phyloP scores from a whole-genome alignment of 495 filamentous ascomycete species.

The Aspergillus sclerotiicarbonarius region DNA sequence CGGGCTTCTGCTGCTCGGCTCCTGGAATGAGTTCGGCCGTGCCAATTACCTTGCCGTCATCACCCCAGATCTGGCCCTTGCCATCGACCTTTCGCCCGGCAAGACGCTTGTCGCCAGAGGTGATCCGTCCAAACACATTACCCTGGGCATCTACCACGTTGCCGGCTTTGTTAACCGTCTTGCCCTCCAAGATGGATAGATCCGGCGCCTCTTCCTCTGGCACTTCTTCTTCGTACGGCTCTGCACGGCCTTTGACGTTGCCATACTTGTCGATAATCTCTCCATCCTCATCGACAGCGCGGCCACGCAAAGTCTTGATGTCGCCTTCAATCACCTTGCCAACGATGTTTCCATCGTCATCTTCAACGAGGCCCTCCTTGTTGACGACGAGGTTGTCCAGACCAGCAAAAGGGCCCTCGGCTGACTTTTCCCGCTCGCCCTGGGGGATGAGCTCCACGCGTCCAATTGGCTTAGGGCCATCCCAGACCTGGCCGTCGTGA shows the following conservation, averaged over 20 bases:
- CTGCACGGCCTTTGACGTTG: slow-evolving; percentile 52
- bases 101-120: slow-evolving; percentile 70
- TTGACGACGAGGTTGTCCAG: slow-evolving; percentile 71
- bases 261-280: slow-evolving; percentile 82
- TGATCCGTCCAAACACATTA: slow-evolving; percentile 71
- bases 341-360: slow-evolving; percentile 76
- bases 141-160: slow-evolving; percentile 77
- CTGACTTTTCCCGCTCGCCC: slow-evolving; percentile 57
- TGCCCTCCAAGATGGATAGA: slow-evolving; percentile 70
- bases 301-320: slow-evolving; percentile 65
- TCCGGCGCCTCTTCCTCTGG: slow-evolving; percentile 33
- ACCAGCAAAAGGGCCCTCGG: slow-evolving; percentile 80
- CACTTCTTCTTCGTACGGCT: slow-evolving; percentile 24
- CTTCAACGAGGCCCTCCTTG: slow-evolving; percentile 77
- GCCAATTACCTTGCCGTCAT: slow-evolving; percentile 76
- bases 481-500: slow-evolving; percentile 78
- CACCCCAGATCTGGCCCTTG: slow-evolving; percentile 77
- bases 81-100: slow-evolving; percentile 80
- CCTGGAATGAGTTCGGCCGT: slow-evolving; percentile 76
- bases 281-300: slow-evolving; percentile 81
- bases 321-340: slow-evolving; percentile 76
- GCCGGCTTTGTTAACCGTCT: slow-evolving; percentile 81
- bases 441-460: slow-evolving; percentile 76
- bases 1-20: slow-evolving; percentile 63
- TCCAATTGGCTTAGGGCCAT: slow-evolving; percentile 75